Base-by-base conservation (phyloP, 352 stramenopile genomes). In the Phytopythium sindhum region DNA sequence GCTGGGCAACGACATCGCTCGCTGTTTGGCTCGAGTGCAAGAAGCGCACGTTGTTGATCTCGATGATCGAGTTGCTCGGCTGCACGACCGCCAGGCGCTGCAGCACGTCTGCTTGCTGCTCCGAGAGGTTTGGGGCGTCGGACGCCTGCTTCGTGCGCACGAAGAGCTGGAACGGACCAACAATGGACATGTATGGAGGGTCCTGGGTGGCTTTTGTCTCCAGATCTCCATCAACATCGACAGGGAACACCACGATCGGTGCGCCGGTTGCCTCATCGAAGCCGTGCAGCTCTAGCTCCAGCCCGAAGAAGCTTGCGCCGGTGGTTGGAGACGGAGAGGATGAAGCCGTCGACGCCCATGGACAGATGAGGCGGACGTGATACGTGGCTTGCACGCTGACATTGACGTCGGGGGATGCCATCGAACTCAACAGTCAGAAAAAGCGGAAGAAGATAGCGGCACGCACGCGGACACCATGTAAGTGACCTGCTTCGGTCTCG, bases 21-120 rank as follows among this genome's bases (percentile, higher is more conserved):
- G 68, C 77, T 1, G 73, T 75, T 0, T 26, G 51, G 28, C 63
- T 71, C 3, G 45, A 33, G 24, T 65, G 44, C 2, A 82, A 56
- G 33, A 90, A 78, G 21, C 64, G 71, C 42, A 83, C 62, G 8
- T 66, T 72, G 63, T 87, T 85, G 61, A 90, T 74, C n/a, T 77
- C 73, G 2, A 77, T 28, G 37, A 88, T 63, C 2, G 57, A 60
- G 45, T 90, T 87, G 9, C 67, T 64, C 19, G 61, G 41, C 63
- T 90, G 81, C 0, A 87, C 81, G 5, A 45, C 64, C 1, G 67
- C 52, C 37, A 84, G 63, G 35, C 67, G 58, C 37, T 88, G 78
- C 23, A 84, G 52, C 3, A 74, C 70, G 17, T 45, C 58, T 48
- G 64, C 84, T 26, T 71, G 60, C n/a, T 35, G 35, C 2, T 72